Evolutionary conservation across 345 rosid species (phyloP).

Genomic region (Rubroshorea leprosula): DNA sequence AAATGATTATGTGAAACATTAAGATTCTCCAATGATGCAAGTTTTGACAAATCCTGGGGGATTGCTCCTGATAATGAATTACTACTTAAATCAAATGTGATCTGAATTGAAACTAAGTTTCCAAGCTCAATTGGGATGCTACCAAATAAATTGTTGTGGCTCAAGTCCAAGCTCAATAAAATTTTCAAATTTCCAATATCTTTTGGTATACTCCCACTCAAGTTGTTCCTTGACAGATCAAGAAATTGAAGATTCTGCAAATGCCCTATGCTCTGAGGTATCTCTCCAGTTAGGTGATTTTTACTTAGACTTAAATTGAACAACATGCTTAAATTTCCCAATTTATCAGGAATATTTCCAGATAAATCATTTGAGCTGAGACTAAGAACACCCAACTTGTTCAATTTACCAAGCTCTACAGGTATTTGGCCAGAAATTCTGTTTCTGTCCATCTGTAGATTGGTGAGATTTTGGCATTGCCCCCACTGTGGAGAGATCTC

Average conservation of each 20-base stretch:
- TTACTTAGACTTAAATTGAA: slow-evolving; percentile 41
- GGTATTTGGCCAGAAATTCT: slow-evolving; percentile 53
- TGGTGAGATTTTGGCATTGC: slow-evolving; percentile 45
- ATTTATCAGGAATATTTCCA: slow-evolving; percentile 40
- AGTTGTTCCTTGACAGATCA: slow-evolving; percentile 41
- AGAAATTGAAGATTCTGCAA: slow-evolving; percentile 31
- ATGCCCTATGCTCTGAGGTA: slow-evolving; percentile 35
- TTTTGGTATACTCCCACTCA: slow-evolving; percentile 33
- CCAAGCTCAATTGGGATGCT: slow-evolving; percentile 41
- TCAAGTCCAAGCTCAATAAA: slow-evolving; percentile 42
- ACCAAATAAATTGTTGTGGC: slow-evolving; percentile 52
- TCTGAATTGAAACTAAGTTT: slow-evolving; percentile 35
- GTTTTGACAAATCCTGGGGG: slow-evolving; percentile 39
- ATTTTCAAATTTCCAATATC: slow-evolving; percentile 35
- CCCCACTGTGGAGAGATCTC: slow-evolving; percentile 59
- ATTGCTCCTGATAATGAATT: slow-evolving; percentile 53
- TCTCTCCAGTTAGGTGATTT: slow-evolving; percentile 40
- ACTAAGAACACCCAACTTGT: slow-evolving; percentile 30
- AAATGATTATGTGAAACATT: slow-evolving; percentile 52
- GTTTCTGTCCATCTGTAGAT: slow-evolving; percentile 45
- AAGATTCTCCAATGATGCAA: slow-evolving; percentile 37
- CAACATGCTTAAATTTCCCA: slow-evolving; percentile 40
- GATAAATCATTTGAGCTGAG: slow-evolving; percentile 43
- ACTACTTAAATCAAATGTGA: slow-evolving; percentile 53
- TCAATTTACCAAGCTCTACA: slow-evolving; percentile 42